Base-by-base conservation (phyloP, 768 basidiomycete genomes). In the Phaeotremella fagi region DNA sequence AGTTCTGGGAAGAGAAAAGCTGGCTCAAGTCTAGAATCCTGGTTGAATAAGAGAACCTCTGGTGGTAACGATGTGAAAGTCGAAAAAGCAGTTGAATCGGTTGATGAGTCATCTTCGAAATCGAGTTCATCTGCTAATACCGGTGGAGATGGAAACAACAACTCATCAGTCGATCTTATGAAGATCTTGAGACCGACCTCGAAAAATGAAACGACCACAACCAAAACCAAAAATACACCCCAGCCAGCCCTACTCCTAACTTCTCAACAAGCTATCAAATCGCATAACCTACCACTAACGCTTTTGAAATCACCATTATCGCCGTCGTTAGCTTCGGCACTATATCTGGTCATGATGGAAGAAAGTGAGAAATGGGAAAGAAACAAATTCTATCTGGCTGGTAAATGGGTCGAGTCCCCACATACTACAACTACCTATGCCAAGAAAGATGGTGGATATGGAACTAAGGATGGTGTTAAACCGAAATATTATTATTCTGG, bases 331-430 rank as follows among this genome's bases (percentile, higher is more conserved):
- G 74, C 74, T 16, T 66, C 61, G 20, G 70, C 74, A 9, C 53
- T 75, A n/a, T 75, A 65, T 42, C 54, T 72, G 5, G 52, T 53
- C 3, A 45, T 75, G 49, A 63, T 74, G 67, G 54, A 68, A 9
- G 71, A 73, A 24, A 56, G 54, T 7, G 57, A 69, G 27, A 52
- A 45, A 4, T 75, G 70, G 70, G 59, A 61, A 14, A 44, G 63
- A 15, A 63, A 68, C 28, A 49, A 55, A 23, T 75, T 66, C 53
- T 66, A 61, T 26, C 54, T 75, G 1, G 67, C 66, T 23, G 71
- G 72, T 0, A 55, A 54, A 50, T 57, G 61, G 49, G 72, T 75
- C 5, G 57, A 66, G 35, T 55, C 57, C 25, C 66, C 71, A 6
- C 73, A 75, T 62, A 69, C 68, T 3, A 57, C 54, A 18, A 14